Evolutionary conservation across 495 filamentous ascomycete species (phyloP), one percentile per base, ranked within the genome.

Genomic region (Pseudotulostoma volvatum): DNA sequence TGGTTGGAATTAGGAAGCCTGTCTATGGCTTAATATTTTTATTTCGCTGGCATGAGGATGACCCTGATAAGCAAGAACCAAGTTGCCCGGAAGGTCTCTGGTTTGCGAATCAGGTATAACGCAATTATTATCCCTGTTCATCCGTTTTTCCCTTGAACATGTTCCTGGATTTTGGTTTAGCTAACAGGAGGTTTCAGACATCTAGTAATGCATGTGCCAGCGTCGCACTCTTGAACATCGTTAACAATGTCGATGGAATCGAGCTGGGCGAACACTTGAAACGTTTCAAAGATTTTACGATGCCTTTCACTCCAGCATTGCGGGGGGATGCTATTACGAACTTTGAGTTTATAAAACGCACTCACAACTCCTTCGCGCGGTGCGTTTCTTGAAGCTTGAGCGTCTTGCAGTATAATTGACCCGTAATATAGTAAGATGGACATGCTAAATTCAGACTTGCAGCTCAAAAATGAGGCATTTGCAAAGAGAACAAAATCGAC

Each of bases 51-150:
- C 60, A 71, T 32, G 64, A 73, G 41, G 70, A 79, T 43, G 70
- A 78, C 43, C 50, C 59, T 4, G 57, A 69, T 1, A 67, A 71
- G 38, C 63, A 76, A 44, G 69, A 73, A 46, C 53, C 62, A 8
- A 66, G 50, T 31, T 81, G 77, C 42, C 78, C 81, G 0, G 61
- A 76, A 13, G 64, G 76, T 4, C 56, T 94, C 19, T 97, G 90
- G 90, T 95, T 95, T 58, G 85, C 85, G 9, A 95, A 94, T 48
- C 90, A 96, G 61, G 81, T 83, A 46, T 32, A 11, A n/a, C n/a
- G n/a, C n/a, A n/a, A n/a, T n/a, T n/a, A n/a, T n/a, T n/a, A n/a
- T n/a, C n/a, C n/a, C n/a, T 33, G 61, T 42, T 17, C 4, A 8
- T 33, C 9, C 21, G 9, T 33, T 32, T 18, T 5, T 18, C 11